These are phyloP conservation scores for Mycena sp. DNA, from an alignment of 1,284 basidiomycete species.

Conservation along the genomic window DNA sequence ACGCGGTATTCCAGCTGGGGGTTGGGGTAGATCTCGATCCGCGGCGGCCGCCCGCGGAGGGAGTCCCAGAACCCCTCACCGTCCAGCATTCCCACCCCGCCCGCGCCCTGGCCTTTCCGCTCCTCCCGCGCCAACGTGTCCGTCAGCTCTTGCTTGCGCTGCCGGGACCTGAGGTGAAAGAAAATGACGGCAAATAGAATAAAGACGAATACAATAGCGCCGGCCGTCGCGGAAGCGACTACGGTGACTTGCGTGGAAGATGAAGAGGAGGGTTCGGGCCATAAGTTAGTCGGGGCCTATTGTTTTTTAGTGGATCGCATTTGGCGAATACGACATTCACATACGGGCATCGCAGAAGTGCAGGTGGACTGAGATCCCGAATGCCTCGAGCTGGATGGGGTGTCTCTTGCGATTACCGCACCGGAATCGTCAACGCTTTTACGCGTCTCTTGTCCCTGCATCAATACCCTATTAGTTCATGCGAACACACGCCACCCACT, in stretches of 20 bases:
- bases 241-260: neutral
- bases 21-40: neutral
- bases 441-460: neutral
- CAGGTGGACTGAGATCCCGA: neutral
- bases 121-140: slow-evolving; percentile 10
- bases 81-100: slow-evolving; percentile 21
- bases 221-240: slow-evolving; percentile 14
- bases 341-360: slow-evolving; percentile 10
- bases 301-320: neutral
- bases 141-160: slow-evolving; percentile 9
- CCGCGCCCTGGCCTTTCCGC: slow-evolving; percentile 18
- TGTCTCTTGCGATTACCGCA: neutral
- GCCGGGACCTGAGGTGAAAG: slow-evolving; percentile 10
- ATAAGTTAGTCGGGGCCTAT: slow-evolving; percentile 10
- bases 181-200: slow-evolving; percentile 20
- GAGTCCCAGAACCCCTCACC: slow-evolving; percentile 18
- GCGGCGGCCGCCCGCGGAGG: neutral
- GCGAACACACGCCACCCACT: too few relatives aligned
- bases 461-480: neutral
- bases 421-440: neutral
- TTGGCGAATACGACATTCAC: neutral
- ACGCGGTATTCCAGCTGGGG: slow-evolving; percentile 8
- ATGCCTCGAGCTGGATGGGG: too few relatives aligned
- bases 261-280: neutral
- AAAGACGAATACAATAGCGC: slow-evolving; percentile 19